Percentiles rank a stretch among this genome's conserved stretches.
Evolutionary conservation across 176 grass and related monocot genomes (phyloP).

Genomic region (Bromus sterilis): DNA sequence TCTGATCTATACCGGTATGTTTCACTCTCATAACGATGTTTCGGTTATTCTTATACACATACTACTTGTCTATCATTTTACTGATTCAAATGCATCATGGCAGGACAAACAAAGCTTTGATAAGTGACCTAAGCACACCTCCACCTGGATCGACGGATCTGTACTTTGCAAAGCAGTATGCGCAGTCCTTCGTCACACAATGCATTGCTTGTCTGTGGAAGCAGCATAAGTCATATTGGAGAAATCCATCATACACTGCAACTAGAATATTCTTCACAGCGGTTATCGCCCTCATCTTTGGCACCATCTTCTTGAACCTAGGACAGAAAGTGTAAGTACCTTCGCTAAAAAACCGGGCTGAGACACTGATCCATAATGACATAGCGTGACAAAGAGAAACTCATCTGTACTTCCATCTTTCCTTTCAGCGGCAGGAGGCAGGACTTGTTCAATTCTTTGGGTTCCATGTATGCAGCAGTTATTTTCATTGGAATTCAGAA

Average conservation of each 20-base stretch:
- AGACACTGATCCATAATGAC: background rate
- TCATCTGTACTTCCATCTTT: slow-evolving; percentile 3
- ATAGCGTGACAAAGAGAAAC: slow-evolving; percentile 8
- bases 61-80: background rate
- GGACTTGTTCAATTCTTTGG: slow-evolving; percentile 79
- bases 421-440: slow-evolving; percentile 39
- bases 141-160: slow-evolving; percentile 70
- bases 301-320: slow-evolving; percentile 77
- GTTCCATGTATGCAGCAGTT: slow-evolving; percentile 87
- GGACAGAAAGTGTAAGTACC: slow-evolving; percentile 79
- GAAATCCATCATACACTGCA: slow-evolving; percentile 87
- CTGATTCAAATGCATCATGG: slow-evolving; percentile 19
- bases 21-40: background rate
- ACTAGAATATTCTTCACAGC: slow-evolving; percentile 94
- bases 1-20: slow-evolving; percentile 68
- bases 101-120: slow-evolving; percentile 87
- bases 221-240: slow-evolving; percentile 89
- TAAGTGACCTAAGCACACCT: slow-evolving; percentile 62
- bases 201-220: slow-evolving; percentile 89
- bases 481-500: slow-evolving; percentile 96
- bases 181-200: slow-evolving; percentile 69
- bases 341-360: background rate
- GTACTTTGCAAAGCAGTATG: slow-evolving; percentile 57
- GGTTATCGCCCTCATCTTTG: slow-evolving; percentile 75
- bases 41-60: background rate